Evolutionary conservation across 768 basidiomycete species (phyloP), one percentile per base, ranked within the genome.

Genomic region (Astraeus odoratus): DNA sequence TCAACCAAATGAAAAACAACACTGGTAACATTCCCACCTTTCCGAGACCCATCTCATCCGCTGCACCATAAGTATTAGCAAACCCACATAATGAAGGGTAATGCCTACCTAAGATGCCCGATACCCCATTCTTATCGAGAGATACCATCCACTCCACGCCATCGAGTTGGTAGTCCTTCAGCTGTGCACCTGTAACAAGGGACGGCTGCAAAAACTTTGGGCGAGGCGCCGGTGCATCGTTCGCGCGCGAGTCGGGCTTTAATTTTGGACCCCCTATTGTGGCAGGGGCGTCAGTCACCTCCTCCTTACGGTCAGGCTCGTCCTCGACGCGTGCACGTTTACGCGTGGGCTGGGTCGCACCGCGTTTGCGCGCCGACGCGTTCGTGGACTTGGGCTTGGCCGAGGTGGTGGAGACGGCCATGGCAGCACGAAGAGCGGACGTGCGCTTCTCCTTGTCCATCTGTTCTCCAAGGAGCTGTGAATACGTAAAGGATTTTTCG

Each of bases 111-210:
- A 89, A 54, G 47, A 89, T 89, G 1, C 87, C 87, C 1, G 81
- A 82, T 18, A 89, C 83, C 1, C 87, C 87, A 54, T 91, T 92
- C 63, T 86, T 77, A 60, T 90, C 83, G 13, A 96, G 65, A 9
- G 81, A 81, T 1, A 86, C 83, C 87, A 96, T 87, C 95, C 95
- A 97, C 50, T 94, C 87, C 13, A 96, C 76, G 0, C 95, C 95
- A 41, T 93, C 88, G 2, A 97, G 75, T 60, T 99, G 95, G 60
- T 96, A 97, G 26, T 83, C 76, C 57, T 92, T 91, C 49, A 98
- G 64, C 46, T 69, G 86, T 0, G 81, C 91, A 4, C 95, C 95
- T 0, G 91, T 91, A 31, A 99, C 70, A 15, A 92, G 65, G 2
- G 72, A 63, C 0, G 92, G 87, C 58, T 97, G 95, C 40, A 77